Conservation (phyloP, 2,329 filamentous ascomycete genomes). For the Arthrocladium fulminans region DNA sequence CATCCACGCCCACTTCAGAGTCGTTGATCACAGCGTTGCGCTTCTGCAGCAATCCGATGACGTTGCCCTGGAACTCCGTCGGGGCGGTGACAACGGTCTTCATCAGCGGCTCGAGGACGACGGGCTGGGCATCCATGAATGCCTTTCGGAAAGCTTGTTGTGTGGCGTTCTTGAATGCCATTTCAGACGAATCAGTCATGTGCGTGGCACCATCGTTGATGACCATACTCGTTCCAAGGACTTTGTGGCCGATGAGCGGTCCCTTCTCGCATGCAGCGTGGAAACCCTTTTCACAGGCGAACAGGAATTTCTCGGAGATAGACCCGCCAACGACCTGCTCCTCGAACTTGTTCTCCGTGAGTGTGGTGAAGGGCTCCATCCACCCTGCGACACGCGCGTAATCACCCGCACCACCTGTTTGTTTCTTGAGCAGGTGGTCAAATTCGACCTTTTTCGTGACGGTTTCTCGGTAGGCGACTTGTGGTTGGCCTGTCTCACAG, state of each 20-base stretch:
- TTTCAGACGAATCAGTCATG: constrained; percentile 95
- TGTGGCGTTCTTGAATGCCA: constrained; percentile 88
- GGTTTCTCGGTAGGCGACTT: constrained; percentile 95
- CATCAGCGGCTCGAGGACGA: constrained; percentile 92
- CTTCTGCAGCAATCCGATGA: constrained; percentile 94
- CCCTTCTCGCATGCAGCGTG: constrained; percentile 72
- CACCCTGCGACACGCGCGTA: constrained; percentile 86
- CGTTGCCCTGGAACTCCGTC: constrained; percentile 93
- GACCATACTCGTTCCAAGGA: constrained; percentile 82
- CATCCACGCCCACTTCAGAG: constrained; percentile 85
- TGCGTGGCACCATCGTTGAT: constrained; percentile 95
- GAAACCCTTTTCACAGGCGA: constrained; percentile 93
- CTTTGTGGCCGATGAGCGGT: constrained; percentile 83
- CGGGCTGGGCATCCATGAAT: constrained; percentile 69
- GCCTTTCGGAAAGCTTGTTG: constrained; percentile 95
- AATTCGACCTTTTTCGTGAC: constrained; percentile 72
- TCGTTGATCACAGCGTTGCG: constrained; percentile 90
- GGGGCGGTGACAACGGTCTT: constrained; percentile 95
- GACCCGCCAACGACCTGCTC: constrained; percentile 78
- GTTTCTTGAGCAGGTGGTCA: constrained; percentile 89
- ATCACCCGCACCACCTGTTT: constrained; percentile 90
- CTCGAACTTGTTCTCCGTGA: constrained; percentile 74
- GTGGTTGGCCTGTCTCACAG: constrained; percentile 88
- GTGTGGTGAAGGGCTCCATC: constrained; percentile 71
- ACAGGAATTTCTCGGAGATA: constrained; percentile 92